These are phyloP conservation scores for Chaetoceros tenuissimus DNA, from an alignment of 108 stramenopile genomes.

Conservation along the genomic window DNA sequence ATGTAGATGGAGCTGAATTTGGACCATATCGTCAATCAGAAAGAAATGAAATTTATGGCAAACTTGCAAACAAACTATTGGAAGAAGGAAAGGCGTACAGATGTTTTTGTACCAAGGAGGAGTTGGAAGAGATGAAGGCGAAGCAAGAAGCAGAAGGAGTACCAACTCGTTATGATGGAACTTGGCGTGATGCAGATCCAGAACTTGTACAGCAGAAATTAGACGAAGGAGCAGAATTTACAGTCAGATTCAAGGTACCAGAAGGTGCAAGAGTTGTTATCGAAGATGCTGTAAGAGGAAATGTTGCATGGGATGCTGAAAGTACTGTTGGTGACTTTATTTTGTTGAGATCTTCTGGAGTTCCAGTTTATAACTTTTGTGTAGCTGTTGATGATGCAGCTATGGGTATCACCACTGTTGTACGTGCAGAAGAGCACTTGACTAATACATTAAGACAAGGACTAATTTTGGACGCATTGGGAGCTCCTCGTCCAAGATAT, in stretches of 20 bases:
- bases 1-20: conserved; percentile 27
- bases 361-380: conserved; percentile 98
- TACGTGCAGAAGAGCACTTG: conserved; percentile 96
- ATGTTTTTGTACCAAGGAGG: conserved; percentile 94
- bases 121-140: conserved; percentile 86
- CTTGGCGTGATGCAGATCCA: conserved; percentile 93
- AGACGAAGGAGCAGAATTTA: conserved; percentile 75
- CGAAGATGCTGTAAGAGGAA: conserved; percentile 91
- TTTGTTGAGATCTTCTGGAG: conserved; percentile 82
- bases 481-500: conserved; percentile 81
- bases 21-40: conserved; percentile 85
- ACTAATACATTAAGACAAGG: conserved; percentile 94
- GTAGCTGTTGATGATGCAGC: conserved; percentile 94
- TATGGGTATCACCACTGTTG: conserved; percentile 95
- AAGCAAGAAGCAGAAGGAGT: conserved; percentile 69
- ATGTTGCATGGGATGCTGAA: conserved; percentile 93
- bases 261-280: conserved; percentile 78
- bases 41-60: conserved; percentile 61
- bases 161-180: conserved; percentile 88
- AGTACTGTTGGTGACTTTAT: conserved; percentile 96
- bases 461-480: conserved; percentile 82
- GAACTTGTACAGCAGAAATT: conserved; percentile 71
- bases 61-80: conserved; percentile 52
- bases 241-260: conserved; percentile 87
- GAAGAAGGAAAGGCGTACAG: conserved; percentile 82